phyloP scores from a whole-genome alignment of 2,329 filamentous ascomycete genomes.

The Phaeosphaeriaceae sp. region DNA sequence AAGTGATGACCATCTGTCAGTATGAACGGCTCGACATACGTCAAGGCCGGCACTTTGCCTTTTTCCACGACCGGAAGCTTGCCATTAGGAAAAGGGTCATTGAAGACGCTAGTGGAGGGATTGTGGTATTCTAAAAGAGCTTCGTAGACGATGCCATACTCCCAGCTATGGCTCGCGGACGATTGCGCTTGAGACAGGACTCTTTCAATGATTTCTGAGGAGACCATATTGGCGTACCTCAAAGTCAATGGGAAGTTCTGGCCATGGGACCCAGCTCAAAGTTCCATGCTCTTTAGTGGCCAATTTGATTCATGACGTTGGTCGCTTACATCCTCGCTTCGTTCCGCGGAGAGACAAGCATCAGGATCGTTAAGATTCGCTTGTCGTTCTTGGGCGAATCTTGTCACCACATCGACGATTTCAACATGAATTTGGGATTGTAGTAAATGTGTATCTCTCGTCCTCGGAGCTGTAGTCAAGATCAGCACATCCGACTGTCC shows the following conservation, averaged over 20 bases:
- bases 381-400: not conserved
- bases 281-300: not conserved
- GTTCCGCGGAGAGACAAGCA: constrained; percentile 4
- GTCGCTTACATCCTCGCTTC: constrained; percentile 8
- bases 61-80: not conserved
- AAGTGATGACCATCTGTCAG: not conserved
- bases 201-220: not conserved
- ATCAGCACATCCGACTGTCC: constrained; percentile 2
- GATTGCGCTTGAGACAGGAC: constrained; percentile 51
- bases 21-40: not conserved
- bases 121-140: constrained; percentile 48
- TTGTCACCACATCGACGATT: not conserved
- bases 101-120: constrained; percentile 49
- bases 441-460: not conserved
- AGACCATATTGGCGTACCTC: not conserved
- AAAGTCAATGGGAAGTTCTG: not conserved
- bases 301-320: constrained; percentile 1
- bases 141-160: constrained; percentile 52
- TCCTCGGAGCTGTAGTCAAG: not conserved
- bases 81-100: constrained; percentile 46
- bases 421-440: not conserved
- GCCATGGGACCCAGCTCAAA: not conserved
- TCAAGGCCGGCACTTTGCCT: not conserved
- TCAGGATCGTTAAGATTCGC: not conserved
- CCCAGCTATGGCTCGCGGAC: constrained; percentile 59